Conservation (phyloP, 305 asterid genomes). For the Vinca major region DNA sequence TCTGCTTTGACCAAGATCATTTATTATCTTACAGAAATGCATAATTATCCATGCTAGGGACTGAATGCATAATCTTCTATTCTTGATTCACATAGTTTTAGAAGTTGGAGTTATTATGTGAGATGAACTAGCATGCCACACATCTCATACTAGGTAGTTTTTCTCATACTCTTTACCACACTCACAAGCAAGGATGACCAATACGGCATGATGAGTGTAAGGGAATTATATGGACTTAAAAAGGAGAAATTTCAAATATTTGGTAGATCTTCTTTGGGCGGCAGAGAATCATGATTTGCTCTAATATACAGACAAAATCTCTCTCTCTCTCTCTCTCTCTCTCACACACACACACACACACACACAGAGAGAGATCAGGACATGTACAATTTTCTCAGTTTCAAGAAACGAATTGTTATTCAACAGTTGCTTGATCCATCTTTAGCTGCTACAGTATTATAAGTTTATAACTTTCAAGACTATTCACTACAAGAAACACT, state of each 20-base stretch:
- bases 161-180: neutral
- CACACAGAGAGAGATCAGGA: neutral
- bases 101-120: neutral
- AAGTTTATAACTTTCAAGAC: neutral
- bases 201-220: neutral
- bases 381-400: neutral
- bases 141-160: neutral
- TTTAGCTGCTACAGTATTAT: neutral
- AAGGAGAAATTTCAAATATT: neutral
- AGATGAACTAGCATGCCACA: neutral
- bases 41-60: neutral
- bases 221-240: neutral
- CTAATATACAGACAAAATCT: neutral
- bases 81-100: neutral
- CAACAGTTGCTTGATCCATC: neutral
- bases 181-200: neutral
- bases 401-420: too few relatives aligned
- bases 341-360: neutral
- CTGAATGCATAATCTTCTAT: neutral
- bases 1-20: neutral
- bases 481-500: neutral
- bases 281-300: neutral
- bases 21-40: neutral
- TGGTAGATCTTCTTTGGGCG: neutral
- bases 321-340: constrained; percentile 6